Conservation (phyloP, 768 basidiomycete genomes). For the Neoboletus magnificus region DNA sequence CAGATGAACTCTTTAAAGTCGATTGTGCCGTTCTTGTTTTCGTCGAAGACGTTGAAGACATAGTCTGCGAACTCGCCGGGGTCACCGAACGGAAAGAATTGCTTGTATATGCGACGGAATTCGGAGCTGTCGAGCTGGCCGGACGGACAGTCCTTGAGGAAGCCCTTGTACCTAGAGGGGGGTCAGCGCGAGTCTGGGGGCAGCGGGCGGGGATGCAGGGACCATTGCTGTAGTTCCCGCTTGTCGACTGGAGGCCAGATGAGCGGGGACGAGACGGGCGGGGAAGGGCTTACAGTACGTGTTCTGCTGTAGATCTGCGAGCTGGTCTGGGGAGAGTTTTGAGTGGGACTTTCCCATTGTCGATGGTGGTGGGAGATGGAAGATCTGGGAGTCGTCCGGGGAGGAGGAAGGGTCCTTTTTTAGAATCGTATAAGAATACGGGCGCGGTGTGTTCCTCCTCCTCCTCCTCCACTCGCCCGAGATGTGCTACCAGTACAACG, state of each 20-base stretch:
- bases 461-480: conserved; percentile 21
- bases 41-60: conserved; percentile 97
- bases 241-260: conserved; percentile 72
- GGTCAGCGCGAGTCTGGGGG: conserved; percentile 8
- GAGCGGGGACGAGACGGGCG: conserved; percentile 13
- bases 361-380: conserved; percentile 19
- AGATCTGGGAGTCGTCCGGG: background rate
- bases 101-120: conserved; percentile 97
- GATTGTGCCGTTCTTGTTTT: conserved; percentile 93
- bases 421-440: conserved; percentile 33
- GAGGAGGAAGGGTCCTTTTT: conserved; percentile 26
- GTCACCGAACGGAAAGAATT: conserved; percentile 99
- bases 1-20: conserved; percentile 99
- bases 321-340: conserved; percentile 91
- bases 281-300: conserved; percentile 77
- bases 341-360: conserved; percentile 97
- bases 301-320: conserved; percentile 93
- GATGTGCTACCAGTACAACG: conserved; percentile 75
- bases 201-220: conserved; percentile 6
- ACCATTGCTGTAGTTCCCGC: conserved; percentile 97
- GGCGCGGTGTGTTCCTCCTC: conserved; percentile 12
- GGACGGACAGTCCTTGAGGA: conserved; percentile 97
- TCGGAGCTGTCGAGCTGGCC: conserved; percentile 95
- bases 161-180: conserved; percentile 89
- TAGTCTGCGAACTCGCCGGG: conserved; percentile 96